Evolutionary conservation across 2,329 filamentous ascomycete species (phyloP).

Genomic region (Orbilia blumenaviensis): DNA sequence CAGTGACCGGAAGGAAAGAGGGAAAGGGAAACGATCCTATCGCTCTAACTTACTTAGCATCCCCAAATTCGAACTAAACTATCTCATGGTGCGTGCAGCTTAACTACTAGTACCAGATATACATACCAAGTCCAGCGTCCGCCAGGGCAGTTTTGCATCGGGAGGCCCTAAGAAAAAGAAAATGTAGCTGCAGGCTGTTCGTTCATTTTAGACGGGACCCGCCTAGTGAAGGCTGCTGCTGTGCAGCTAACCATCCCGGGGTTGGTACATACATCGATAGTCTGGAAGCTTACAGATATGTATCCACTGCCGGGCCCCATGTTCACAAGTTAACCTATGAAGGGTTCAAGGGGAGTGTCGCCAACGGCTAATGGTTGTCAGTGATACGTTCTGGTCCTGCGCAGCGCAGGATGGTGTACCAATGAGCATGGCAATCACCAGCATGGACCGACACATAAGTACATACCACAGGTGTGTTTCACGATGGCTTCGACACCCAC

Average conservation of each 20-base stretch:
- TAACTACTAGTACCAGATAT: background rate
- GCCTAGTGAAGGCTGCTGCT: slow-evolving; percentile 36
- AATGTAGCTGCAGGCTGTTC: slow-evolving; percentile 21
- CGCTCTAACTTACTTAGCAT: background rate
- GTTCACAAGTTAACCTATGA: slow-evolving; percentile 8
- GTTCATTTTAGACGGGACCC: slow-evolving; percentile 44
- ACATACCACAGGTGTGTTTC: slow-evolving; percentile 6
- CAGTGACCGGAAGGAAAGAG: slow-evolving; percentile 5
- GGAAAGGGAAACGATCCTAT: slow-evolving; percentile 6
- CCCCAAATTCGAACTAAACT: background rate
- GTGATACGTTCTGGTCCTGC: slow-evolving; percentile 5
- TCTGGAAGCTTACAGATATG: slow-evolving; percentile 42
- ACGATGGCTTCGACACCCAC: slow-evolving; percentile 5
- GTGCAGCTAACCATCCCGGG: slow-evolving; percentile 49
- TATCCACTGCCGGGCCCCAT: slow-evolving; percentile 24
- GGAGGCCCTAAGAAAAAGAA: background rate
- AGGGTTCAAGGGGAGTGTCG: slow-evolving; percentile 28
- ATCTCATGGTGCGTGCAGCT: slow-evolving; percentile 11
- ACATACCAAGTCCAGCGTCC: slow-evolving; percentile 10
- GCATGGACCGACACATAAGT: background rate
- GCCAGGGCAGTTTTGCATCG: slow-evolving; percentile 23
- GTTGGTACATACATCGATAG: slow-evolving; percentile 28
- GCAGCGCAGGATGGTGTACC: background rate
- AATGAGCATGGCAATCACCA: slow-evolving; percentile 15
- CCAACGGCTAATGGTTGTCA: slow-evolving; percentile 30